Evolutionary conservation across 2,329 filamentous ascomycete species (phyloP), one percentile per base, ranked within the genome.

Genomic region (Scytalidium sp.): DNA sequence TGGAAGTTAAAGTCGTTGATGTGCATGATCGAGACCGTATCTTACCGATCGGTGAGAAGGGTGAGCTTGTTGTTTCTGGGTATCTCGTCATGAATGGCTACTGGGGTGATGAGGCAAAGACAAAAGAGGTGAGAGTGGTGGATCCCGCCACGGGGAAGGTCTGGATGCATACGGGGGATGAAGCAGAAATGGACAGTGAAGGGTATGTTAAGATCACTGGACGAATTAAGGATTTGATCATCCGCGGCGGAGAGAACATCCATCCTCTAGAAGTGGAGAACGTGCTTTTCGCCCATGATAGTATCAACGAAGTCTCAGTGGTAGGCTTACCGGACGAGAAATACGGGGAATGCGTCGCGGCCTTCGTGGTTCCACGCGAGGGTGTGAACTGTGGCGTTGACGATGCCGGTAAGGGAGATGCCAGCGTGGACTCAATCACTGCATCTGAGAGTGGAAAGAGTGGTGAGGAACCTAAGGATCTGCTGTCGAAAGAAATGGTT

Each of bases 161-260:
- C 17, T 97, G 93, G 93, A 94, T 97, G 87, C 77, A 88, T 69
- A 95, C 88, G 0, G 94, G 94, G 19, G 94, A 99, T 63, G 93
- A 97, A 73, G 94, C 91, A 2, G 72, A 75, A 46, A 95, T 97
- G 80, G 90, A 95, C 53, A 75, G 70, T 3, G 78, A 91, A 22
- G 94, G 93, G 2, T 97, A 91, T 64, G 81, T 97, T 2, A 80
- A 81, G 58, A 96, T 97, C 63, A 97, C 91, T 1, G 90, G 92
- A 3, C 79, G 92, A 15, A 93, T 96, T 64, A 97, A 97, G 70
- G 94, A 99, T 65, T 70, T 97, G 48, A 97, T 99, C 60, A 97
- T 97, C 64, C 82, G 90, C 21, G 93, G 89, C 22, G 94, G 94
- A 20, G 94, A 97, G 67, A 99, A 99, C 66, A 96, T 97, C 49